A percentile compares a stretch with the other conserved stretches of the same genome.
Conservation (phyloP, 768 basidiomycete genomes). For the Leccinellum luteum region DNA sequence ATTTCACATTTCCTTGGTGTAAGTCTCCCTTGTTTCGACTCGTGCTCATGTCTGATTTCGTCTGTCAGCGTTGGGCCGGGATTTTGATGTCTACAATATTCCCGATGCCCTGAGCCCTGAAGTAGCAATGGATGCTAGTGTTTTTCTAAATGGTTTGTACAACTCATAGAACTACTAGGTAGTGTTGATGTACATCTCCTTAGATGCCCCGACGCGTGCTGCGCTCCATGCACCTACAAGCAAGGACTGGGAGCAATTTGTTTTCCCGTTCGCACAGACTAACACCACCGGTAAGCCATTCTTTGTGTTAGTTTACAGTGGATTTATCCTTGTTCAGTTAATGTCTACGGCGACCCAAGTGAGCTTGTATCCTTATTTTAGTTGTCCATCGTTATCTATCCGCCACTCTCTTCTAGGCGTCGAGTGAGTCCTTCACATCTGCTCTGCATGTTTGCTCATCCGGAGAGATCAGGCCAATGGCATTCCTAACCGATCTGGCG, state of each 20-base stretch:
- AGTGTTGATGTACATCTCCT: conserved; percentile 26
- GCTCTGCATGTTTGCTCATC: not conserved
- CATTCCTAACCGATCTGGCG: conserved; percentile 62
- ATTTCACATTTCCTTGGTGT: conserved; percentile 66
- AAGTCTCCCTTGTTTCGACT: conserved; percentile 9
- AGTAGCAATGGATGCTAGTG: too few species aligned
- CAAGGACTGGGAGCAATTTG: conserved; percentile 41
- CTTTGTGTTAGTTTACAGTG: not conserved
- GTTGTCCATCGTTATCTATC: not conserved
- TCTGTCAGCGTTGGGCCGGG: too few species aligned
- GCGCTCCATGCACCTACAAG: conserved; percentile 70
- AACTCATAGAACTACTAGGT: conserved; percentile 50
- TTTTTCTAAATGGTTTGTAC: conserved; percentile 31
- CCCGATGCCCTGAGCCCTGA: too few species aligned
- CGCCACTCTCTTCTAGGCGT: conserved; percentile 22
- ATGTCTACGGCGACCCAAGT: conserved; percentile 30
- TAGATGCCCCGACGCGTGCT: conserved; percentile 49
- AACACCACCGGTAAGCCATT: conserved; percentile 10
- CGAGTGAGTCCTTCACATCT: conserved; percentile 26
- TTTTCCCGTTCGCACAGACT: conserved; percentile 21
- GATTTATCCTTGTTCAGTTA: conserved; percentile 12
- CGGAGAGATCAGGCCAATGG: conserved; percentile 48
- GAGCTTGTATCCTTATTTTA: conserved; percentile 6
- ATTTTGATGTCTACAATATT: too few species aligned
- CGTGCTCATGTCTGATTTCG: too few species aligned